Base-by-base conservation (phyloP, 257 asterid species). In the Plantago elongata region DNA sequence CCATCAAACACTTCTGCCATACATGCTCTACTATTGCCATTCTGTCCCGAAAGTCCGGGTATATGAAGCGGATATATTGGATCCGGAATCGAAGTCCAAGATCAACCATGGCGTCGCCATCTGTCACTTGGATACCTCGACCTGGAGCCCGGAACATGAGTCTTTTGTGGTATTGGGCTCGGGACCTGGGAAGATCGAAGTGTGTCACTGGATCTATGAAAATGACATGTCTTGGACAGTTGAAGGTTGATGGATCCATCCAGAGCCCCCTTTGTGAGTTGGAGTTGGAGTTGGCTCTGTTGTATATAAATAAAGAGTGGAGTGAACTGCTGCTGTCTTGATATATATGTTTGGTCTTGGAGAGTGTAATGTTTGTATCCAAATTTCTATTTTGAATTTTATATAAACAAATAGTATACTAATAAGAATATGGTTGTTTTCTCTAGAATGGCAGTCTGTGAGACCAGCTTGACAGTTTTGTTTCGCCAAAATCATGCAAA, bases 41-140 rank as follows among this genome's bases (percentile, higher is more conserved):
- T 91, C 98, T 12, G 98, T 91, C 29, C 98, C 98, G 0, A 76
- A 82, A 13, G 98, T 91, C 57, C 88, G 96, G 84, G 96, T 88
- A 13, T 88, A 88, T 76, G 84, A 88, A 68, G 90, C 93, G 71
- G 95, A 88, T 71, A 60, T 91, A 3, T 49, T 86, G 55, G 94
- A 91, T n/a, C 87, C 84, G 64, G 74, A 75, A 1, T 38, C 90
- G 5, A 70, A 74, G 54, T 16, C 72, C 17, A 79, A 74, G 51
- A 81, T 91, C 47, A 91, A 91, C 70, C 94, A 67, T 0, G 98
- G 95, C 1, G 86, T 86, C 5, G 95, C 96, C 72, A 86, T 91
- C 9, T 91, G 98, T 64, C 98, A 91, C 62, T 1, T 91, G 50
- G 98, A 91, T 66, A 91, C 96, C 1, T 68, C 87, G 1, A 1